Evolutionary conservation across 768 basidiomycete genomes (phyloP), one percentile per base, ranked within the genome.

Genomic region (Pulveroboletus sp.): DNA sequence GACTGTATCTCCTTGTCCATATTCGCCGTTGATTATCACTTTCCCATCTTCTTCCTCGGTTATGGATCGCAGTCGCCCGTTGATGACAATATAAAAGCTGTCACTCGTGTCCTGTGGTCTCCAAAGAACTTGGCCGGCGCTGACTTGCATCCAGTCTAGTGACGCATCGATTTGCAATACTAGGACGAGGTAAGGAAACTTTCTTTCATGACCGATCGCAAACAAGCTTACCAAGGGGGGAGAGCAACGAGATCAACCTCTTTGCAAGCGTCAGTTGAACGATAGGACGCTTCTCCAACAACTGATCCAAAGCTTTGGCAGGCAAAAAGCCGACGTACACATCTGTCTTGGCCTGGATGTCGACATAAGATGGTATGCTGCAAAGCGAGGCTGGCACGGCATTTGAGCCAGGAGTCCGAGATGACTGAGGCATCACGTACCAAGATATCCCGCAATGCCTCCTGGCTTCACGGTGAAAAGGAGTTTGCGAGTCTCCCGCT

Each of bases 21-120:
- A 95, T 72, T 99, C 96, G 8, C 84, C 90, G 2, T 87, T 76
- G 41, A 97, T 93, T 10, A 79, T 79, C 31, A 95, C 84, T 30
- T 77, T 82, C 6, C 89, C 91, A 24, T 73, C 76, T 23, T 86
- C 83, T 20, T 80, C 81, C 61, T 97, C 93, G 13, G 81, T 77
- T 51, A 98, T 86, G 2, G 93, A 89, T 53, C 96, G 83, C 16
- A 99, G 72, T 58, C 96, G 93, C 42, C 96, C 96, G 63, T 98
- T 95, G 64, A 95, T 90, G 54, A 95, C 96, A 51, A 99, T 96
- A 66, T 96, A 98, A 69, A 98, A 97, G 59, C 93, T 94, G 62
- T 97, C 91, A 55, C 94, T 93, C 40, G 72, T 73, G 52, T 98
- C 96, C 27, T 87, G 83, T 27, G 93, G 86, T 27, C 94, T 79